Conservation (phyloP, 169 alveolate genomes). For the Hammondia hammondi region DNA sequence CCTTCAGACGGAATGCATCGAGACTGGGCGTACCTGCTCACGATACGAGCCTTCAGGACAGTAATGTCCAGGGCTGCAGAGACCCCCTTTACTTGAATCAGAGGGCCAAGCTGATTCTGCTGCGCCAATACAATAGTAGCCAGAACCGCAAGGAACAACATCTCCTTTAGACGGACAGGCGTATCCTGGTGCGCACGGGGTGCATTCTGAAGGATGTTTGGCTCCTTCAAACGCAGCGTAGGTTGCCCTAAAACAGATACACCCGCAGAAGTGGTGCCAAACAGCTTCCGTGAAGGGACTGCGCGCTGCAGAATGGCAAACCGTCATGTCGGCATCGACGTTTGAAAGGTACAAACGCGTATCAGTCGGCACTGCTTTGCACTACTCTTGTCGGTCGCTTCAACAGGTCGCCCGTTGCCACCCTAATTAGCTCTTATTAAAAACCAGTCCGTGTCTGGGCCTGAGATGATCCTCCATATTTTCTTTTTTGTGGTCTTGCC, state of each 20-base stretch:
- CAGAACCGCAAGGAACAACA: not conserved
- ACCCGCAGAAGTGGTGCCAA: not conserved
- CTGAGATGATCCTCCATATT: too few species aligned
- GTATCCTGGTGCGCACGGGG: conserved; percentile 69
- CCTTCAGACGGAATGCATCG: not conserved
- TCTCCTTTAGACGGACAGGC: not conserved
- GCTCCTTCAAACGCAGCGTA: not conserved
- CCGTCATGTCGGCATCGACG: too few species aligned
- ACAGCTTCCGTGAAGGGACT: too few species aligned
- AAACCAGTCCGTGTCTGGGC: too few species aligned
- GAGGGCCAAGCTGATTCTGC: not conserved
- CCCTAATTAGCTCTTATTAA: too few species aligned
- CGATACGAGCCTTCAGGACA: conserved; percentile 5
- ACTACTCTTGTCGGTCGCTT: too few species aligned
- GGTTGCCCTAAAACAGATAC: not conserved
- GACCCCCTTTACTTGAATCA: not conserved
- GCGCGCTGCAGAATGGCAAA: too few species aligned
- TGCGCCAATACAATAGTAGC: not conserved
- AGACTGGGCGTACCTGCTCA: not conserved
- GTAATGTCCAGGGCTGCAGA: not conserved
- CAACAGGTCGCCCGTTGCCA: too few species aligned
- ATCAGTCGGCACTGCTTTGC: too few species aligned
- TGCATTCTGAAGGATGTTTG: conserved; percentile 19
- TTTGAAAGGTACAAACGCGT: too few species aligned
- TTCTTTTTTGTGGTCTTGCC: too few species aligned